A percentile compares a stretch with the other conserved stretches of the same genome.
phyloP scores from a whole-genome alignment of 768 basidiomycete species.

The Mycena galericulata region DNA sequence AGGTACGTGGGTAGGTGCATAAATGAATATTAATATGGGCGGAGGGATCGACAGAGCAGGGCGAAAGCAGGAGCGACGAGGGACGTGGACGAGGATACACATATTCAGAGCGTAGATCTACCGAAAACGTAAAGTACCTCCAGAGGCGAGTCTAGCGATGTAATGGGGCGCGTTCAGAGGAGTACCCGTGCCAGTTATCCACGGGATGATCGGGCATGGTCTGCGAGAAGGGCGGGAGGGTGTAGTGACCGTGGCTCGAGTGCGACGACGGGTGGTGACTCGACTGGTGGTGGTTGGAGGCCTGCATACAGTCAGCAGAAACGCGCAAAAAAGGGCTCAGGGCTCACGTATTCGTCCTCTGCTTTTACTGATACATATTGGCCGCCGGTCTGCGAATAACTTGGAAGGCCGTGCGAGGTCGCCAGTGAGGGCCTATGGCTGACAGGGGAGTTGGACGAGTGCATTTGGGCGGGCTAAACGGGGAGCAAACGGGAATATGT shows the following conservation, averaged over 20 bases:
- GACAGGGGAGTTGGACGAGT: slow-evolving; percentile 50
- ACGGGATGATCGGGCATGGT: slow-evolving; percentile 57
- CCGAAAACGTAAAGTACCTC: slow-evolving; percentile 32
- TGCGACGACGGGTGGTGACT: slow-evolving; percentile 39
- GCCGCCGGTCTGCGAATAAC: slow-evolving; percentile 54
- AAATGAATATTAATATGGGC: slow-evolving; percentile 27
- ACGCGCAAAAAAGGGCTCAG: background rate
- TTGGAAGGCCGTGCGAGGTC: slow-evolving; percentile 53
- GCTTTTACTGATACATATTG: slow-evolving; percentile 72
- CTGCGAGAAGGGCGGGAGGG: slow-evolving; percentile 63
- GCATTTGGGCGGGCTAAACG: slow-evolving; percentile 77
- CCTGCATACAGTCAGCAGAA: slow-evolving; percentile 30
- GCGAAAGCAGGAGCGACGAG: slow-evolving; percentile 24
- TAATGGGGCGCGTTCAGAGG: slow-evolving; percentile 71
- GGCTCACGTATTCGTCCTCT: slow-evolving; percentile 73
- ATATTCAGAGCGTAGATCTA: slow-evolving; percentile 33
- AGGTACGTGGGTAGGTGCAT: slow-evolving; percentile 9
- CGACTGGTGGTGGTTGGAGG: slow-evolving; percentile 49
- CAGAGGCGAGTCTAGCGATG: slow-evolving; percentile 59
- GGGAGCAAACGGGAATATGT: slow-evolving; percentile 55
- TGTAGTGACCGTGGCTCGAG: slow-evolving; percentile 49
- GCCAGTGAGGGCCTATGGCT: slow-evolving; percentile 53
- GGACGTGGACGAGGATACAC: slow-evolving; percentile 5
- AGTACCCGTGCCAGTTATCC: slow-evolving; percentile 74
- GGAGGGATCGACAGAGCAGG: slow-evolving; percentile 16